phyloP scores from a whole-genome alignment of 163 green algal genomes.

The Prototheca wickerhamii region DNA sequence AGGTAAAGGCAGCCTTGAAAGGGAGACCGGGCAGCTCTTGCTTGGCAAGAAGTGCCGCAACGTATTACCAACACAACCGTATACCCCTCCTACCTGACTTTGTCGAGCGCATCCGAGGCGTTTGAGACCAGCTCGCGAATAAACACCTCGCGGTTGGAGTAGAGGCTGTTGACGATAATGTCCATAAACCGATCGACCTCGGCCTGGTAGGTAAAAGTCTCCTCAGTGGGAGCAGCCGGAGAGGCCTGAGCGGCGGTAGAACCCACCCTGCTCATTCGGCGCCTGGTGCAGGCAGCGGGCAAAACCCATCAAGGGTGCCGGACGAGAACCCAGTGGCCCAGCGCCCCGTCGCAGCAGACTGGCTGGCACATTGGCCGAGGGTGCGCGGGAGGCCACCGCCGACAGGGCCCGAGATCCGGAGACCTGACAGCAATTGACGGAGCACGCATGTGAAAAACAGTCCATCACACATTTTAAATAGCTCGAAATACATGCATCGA shows the following conservation, averaged over 20 bases:
- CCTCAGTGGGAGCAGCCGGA: slow-evolving; percentile 6
- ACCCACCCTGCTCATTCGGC: too few species aligned
- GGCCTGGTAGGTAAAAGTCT: slow-evolving; percentile 40
- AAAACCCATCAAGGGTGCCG: too few species aligned
- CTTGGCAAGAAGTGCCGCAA: background rate
- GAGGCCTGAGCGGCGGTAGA: background rate
- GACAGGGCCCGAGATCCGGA: too few species aligned
- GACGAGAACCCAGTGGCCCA: too few species aligned
- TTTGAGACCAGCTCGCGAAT: slow-evolving; percentile 95
- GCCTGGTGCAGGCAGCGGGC: background rate
- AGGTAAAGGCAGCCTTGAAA: background rate
- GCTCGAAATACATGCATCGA: too few species aligned
- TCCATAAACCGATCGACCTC: slow-evolving; percentile 90
- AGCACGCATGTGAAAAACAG: too few species aligned
- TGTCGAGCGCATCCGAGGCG: slow-evolving; percentile 84
- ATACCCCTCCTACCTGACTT: slow-evolving; percentile 32
- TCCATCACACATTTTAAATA: too few species aligned
- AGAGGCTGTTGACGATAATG: slow-evolving; percentile 98
- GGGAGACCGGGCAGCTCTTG: slow-evolving; percentile 19
- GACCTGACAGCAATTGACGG: too few species aligned
- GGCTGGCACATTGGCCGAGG: too few species aligned
- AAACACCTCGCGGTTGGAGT: slow-evolving; percentile 97
- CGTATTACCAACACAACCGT: background rate
- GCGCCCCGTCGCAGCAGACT: too few species aligned
- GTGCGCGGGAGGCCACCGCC: too few species aligned